A percentile compares a stretch with the other conserved stretches of the same genome.
Conservation (phyloP, 2,329 filamentous ascomycete genomes). For the Colletotrichum horii region DNA sequence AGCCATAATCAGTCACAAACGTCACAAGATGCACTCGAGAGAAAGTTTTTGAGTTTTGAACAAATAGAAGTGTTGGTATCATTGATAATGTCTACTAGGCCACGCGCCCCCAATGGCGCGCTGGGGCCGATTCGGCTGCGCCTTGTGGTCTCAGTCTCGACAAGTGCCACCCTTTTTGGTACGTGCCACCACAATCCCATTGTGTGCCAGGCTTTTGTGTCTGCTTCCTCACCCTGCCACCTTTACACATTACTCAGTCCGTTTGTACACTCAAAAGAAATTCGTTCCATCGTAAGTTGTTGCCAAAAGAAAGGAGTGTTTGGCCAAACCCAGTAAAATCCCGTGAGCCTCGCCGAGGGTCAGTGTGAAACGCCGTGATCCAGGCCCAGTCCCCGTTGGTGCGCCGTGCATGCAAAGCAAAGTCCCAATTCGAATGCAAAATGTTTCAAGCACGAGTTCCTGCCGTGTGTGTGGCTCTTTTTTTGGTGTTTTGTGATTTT, state of each 20-base stretch:
- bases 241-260: conserved; percentile 16
- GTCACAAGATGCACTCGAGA: background rate
- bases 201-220: background rate
- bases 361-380: conserved; percentile 15
- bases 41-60: background rate
- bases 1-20: background rate
- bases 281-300: conserved; percentile 11
- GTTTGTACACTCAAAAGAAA: conserved; percentile 15
- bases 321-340: background rate
- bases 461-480: background rate
- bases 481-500: background rate
- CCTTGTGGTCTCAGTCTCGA: background rate
- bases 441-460: background rate
- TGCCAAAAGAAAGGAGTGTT: conserved; percentile 2
- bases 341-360: background rate
- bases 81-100: conserved; percentile 11
- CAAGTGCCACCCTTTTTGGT: conserved; percentile 8
- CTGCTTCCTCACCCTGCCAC: background rate
- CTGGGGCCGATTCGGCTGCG: background rate
- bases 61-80: conserved; percentile 17
- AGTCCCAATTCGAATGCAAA: conserved; percentile 14
- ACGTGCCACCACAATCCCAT: conserved; percentile 7
- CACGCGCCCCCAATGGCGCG: background rate
- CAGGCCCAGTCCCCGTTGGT: conserved; percentile 4
- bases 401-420: conserved; percentile 21